Conservation (phyloP, 495 filamentous ascomycete genomes). For the Neurospora sp. region DNA sequence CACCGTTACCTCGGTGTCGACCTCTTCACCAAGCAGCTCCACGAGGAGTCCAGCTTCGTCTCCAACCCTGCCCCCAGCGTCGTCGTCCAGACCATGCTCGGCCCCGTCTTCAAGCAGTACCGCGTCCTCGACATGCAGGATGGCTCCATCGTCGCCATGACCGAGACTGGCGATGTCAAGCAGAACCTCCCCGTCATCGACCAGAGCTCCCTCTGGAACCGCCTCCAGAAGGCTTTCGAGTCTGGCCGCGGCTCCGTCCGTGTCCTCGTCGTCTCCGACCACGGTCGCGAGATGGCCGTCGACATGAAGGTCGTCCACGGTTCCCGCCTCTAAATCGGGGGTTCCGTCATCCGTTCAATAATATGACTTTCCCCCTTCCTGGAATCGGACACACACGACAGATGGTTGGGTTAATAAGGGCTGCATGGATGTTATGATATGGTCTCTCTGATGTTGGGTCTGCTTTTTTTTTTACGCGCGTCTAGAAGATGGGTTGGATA, state of each 20-base stretch:
- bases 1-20: conserved; percentile 99
- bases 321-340: conserved; percentile 39
- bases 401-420: background rate
- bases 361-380: background rate
- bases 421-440: background rate
- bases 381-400: background rate
- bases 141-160: conserved; percentile 49
- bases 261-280: conserved; percentile 90
- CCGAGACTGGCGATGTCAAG: conserved; percentile 84
- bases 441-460: background rate
- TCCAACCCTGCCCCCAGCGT: conserved; percentile 93
- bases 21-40: conserved; percentile 97
- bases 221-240: conserved; percentile 77
- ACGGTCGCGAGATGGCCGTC: conserved; percentile 88
- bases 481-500: conserved; percentile 1
- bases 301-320: conserved; percentile 97
- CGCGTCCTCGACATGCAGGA: conserved; percentile 96
- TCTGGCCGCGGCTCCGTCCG: conserved; percentile 88
- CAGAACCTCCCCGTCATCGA: conserved; percentile 86
- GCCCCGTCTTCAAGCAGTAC: conserved; percentile 99
- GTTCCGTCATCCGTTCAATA: background rate
- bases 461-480: background rate
- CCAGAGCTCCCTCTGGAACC: conserved; percentile 77
- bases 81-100: conserved; percentile 98
- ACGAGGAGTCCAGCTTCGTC: conserved; percentile 97